Base-by-base conservation (phyloP, 176 grass and related monocot species). In the Aegilops bicornis region DNA sequence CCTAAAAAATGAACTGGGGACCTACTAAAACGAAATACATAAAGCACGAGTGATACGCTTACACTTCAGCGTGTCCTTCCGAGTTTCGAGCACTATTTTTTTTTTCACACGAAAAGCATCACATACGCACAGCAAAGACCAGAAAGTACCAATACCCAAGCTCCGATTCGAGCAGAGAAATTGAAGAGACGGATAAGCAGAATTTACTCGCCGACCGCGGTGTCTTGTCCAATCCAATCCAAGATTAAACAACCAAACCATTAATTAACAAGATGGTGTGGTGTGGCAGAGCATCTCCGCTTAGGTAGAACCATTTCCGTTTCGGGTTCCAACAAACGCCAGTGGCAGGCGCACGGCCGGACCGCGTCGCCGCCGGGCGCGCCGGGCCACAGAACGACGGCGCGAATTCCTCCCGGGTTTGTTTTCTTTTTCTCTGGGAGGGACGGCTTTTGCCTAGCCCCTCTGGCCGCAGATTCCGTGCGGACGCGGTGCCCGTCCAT, bases 331-430 rank as follows among this genome's bases (percentile, higher is more conserved):
- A 79, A 48, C 80, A 74, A 74, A 40, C 43, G 59, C 22, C 36
- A 80, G 89, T 87, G 85, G 68, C 78, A 15, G 4, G 19, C 35
- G 79, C 69, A 17, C 60, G 9, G 32, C 59, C 30, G 60, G 0
- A 19, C 64, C 70, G 48, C 88, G 78, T 8, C 63, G 37, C 79
- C 84, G 79, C 64, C 89, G 89, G 89, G 73, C 65, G 79, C 89
- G 84, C 39, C 22, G 30, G 64, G 29, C 84, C 89, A 77, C 80
- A 74, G 13, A 87, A 79, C 23, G 24, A 52, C 32, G 50, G 62
- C 29, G 11, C 0, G 16, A 30, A 58, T 80, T 63, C 56, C 29
- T 7, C 1, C 13, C 13, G 47, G 40, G 10, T 3, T 1, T 58
- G 3, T 36, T 11, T 40, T 39, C 36, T 10, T 73, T 14, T 40